Evolutionary conservation across 805 yeast species (phyloP), one percentile per base, ranked within the genome.

Genomic region (Metschnikowia cubensis): DNA sequence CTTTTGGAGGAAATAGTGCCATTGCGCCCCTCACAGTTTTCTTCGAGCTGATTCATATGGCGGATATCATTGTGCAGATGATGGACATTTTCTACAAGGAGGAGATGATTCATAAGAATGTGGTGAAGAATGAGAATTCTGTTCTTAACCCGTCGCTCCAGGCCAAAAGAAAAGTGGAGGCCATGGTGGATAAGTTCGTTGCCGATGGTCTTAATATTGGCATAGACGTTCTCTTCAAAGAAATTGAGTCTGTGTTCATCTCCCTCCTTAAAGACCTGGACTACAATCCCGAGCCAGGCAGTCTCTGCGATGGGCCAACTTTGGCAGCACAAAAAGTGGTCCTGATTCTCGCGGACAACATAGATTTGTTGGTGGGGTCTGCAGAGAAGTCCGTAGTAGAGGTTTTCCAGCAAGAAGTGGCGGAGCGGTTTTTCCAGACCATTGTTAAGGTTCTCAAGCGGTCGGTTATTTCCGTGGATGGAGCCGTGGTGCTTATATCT

Each of bases 151-250:
- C 84, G 6, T 79, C 92, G 6, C 80, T 89, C 44, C 88, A 85
- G 59, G 80, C 84, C 36, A 95, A 94, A 62, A 87, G 89, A 61
- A 79, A 79, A 50, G 80, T 94, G 53, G 99, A 94, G 61, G 81
- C 81, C 6, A 72, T 82, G 68, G 78, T 94, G 10, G 99, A 94
- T 66, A 88, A 83, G 48, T 85, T 79, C 62, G 97, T 94, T 17
- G 99, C 98, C 0, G 87, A 87, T 60, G 99, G 99, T 0, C 74
- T 94, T 31, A 91, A 89, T 59, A 79, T 87, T n/a, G 96, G 97
- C 38, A 89, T 94, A 33, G 96, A 88, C 53, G 91, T 90, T 8
- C 74, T 94, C 35, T 83, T 90, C 67, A 85, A 81, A 57, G 96
- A 92, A 62, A 81, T 91, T 17, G 88, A 86, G 47, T 77, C 77